Base-by-base conservation (phyloP, 495 filamentous ascomycete genomes). In the Neurospora sp. region DNA sequence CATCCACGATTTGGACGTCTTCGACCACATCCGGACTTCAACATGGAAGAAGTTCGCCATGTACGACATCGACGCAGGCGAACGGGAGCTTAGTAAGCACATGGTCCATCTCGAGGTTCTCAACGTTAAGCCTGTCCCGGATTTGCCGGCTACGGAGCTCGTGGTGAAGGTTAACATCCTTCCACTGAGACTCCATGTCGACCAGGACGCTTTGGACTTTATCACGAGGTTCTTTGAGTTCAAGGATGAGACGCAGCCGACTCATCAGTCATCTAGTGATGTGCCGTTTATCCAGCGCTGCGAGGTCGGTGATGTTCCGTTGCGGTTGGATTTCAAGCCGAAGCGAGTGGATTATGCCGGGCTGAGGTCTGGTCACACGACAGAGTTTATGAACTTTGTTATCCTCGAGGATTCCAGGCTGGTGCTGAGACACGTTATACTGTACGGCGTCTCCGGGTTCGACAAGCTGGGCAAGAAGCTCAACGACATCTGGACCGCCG, bases 41-140 rank as follows among this genome's bases (percentile, higher is more conserved):
- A 98, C 95, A 2, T 99, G 96, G 96, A 96, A 93, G 81, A 98
- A 97, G 77, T 98, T 99, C 79, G 91, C 92, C 44, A 98, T 93
- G 0, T 97, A 96, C 77, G 93, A 97, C 85, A 88, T 90, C 61
- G 94, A 97, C 79, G 91, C 89, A 8, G 93, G 93, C 9, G 89
- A 92, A 73, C 88, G 95, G 31, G 93, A 98, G 81, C 92, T 90
- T 77, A 90, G 90, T 18, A 91, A 89, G 5, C 92, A 89, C 78
- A 97, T 98, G 94, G 85, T 96, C 5, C 93, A 97, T 81, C 82
- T 98, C 22, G 92, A 97, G 77, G 83, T 98, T 11, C 83, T 95
- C 70, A 97, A 92, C 69, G 94, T 97, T 5, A 91, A 90, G 77
- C 96, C 96, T 8, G 86, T 97, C 5, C 87, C 90, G 6, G 90